phyloP scores from a whole-genome alignment of 163 green algal genomes.

The Volvox carteri region DNA sequence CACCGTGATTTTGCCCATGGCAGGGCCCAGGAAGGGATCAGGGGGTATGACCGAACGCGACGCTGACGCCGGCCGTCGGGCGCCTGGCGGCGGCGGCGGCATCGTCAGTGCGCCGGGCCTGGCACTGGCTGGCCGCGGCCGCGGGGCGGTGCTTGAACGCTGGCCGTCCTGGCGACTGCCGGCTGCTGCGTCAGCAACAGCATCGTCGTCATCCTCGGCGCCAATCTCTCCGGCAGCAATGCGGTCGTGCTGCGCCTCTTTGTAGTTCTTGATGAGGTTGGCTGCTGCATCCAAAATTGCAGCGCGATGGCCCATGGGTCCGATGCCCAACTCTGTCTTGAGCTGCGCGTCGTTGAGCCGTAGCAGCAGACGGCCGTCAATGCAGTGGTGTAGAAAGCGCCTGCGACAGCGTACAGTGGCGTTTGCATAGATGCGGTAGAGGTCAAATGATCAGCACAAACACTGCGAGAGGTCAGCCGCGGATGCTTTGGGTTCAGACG shows the following conservation, averaged over 20 bases:
- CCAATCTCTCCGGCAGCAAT: conserved; percentile 3
- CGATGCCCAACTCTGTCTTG: conserved; percentile 69
- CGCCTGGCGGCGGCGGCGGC: background rate
- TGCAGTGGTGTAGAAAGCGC: conserved; percentile 74
- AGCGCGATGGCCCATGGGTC: conserved; percentile 63
- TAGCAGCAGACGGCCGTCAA: conserved; percentile 75
- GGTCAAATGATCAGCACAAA: background rate
- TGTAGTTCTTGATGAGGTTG: conserved; percentile 38
- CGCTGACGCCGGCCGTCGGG: conserved; percentile 42
- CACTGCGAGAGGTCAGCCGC: no score
- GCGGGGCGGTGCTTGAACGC: conserved; percentile 5
- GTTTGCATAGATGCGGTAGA: background rate
- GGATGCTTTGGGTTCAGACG: no score
- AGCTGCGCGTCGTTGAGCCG: conserved; percentile 65
- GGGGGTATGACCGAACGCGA: conserved; percentile 32
- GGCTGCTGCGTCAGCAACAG: background rate
- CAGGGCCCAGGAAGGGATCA: conserved; percentile 54
- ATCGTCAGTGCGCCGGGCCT: background rate
- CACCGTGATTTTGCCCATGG: conserved; percentile 63
- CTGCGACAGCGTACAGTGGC: background rate
- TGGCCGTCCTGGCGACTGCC: background rate
- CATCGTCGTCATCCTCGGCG: background rate
- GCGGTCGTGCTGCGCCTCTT: conserved; percentile 39
- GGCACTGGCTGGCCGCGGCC: conserved; percentile 30
- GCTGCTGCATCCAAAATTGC: conserved; percentile 58